Evolutionary conservation across 2,329 filamentous ascomycete species (phyloP).

Genomic region (Aspergillus tanneri): DNA sequence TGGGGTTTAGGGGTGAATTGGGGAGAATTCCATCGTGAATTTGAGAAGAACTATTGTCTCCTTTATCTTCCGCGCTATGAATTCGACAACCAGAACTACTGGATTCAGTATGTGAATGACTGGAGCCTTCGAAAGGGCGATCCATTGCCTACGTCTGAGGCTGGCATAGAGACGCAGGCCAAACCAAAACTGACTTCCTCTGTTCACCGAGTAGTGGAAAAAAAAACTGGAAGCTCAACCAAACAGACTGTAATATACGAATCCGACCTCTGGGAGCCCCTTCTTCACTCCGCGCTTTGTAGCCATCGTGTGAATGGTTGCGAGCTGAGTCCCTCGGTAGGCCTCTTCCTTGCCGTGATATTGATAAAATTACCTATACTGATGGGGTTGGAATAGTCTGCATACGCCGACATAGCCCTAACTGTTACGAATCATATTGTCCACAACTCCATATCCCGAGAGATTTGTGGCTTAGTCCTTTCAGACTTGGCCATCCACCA

Average conservation of each 20-base stretch:
- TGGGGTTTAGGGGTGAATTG: constrained; percentile 67
- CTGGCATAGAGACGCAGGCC: too few relatives aligned
- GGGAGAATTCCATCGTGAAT: constrained; percentile 66
- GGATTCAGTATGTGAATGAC: constrained; percentile 69
- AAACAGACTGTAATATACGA: constrained; percentile 44
- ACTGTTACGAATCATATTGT: constrained; percentile 31
- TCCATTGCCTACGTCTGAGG: too few relatives aligned
- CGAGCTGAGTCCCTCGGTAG: constrained; percentile 47
- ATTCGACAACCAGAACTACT: constrained; percentile 71
- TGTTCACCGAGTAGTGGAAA: constrained; percentile 10
- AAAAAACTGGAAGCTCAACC: constrained; percentile 26
- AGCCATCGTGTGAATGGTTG: constrained; percentile 48
- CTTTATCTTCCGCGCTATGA: constrained; percentile 64
- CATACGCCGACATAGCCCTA: constrained; percentile 27
- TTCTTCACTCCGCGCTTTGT: too few relatives aligned
- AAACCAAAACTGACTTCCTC: too few relatives aligned
- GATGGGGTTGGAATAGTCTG: too few relatives aligned
- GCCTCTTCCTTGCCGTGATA: constrained; percentile 25
- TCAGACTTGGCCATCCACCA: too few relatives aligned
- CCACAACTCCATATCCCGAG: too few relatives aligned
- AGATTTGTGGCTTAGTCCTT: too few relatives aligned
- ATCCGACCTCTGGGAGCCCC: constrained; percentile 36
- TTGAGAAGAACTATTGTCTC: constrained; percentile 57
- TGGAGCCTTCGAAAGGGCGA: constrained; percentile 68
- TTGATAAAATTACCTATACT: constrained; percentile 1